phyloP scores from a whole-genome alignment of 352 stramenopile species.

The Thalassiosira sp. region DNA sequence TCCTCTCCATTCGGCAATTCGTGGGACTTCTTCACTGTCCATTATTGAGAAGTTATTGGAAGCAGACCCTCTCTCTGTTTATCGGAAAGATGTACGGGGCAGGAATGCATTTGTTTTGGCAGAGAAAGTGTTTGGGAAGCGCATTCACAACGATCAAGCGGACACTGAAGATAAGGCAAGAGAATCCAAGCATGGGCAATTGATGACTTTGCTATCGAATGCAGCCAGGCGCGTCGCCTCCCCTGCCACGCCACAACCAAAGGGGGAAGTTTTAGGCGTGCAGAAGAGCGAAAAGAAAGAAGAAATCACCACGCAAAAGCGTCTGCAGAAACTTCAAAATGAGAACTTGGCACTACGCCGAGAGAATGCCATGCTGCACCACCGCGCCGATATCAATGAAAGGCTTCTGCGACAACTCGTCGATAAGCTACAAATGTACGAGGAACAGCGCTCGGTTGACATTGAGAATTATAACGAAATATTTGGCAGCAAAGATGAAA shows the following conservation, averaged over 20 bases:
- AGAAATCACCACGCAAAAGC: constrained; percentile 17
- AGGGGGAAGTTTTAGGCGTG: not conserved
- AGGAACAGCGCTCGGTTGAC: constrained; percentile 10
- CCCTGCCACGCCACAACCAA: not conserved
- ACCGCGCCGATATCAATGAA: constrained; percentile 8
- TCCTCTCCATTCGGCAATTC: constrained; percentile 74
- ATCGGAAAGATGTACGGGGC: constrained; percentile 60
- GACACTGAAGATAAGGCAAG: constrained; percentile 6
- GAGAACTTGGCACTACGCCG: constrained; percentile 27
- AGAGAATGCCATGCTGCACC: constrained; percentile 29
- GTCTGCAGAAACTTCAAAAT: constrained; percentile 18
- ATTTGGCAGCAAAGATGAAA: constrained; percentile 25
- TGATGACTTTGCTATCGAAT: constrained; percentile 20
- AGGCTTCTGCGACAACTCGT: constrained; percentile 15
- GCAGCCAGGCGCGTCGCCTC: constrained; percentile 6
- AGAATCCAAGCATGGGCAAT: constrained; percentile 12
- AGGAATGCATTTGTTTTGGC: constrained; percentile 42
- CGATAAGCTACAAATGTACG: constrained; percentile 29
- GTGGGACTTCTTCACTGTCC: constrained; percentile 63
- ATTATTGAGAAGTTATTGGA: constrained; percentile 67
- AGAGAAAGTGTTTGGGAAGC: constrained; percentile 23
- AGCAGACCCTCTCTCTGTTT: constrained; percentile 54
- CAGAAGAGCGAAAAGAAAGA: no score
- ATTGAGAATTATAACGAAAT: constrained; percentile 25
- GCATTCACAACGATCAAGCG: constrained; percentile 2